Evolutionary conservation across 1,284 basidiomycete species (phyloP).

Genomic region (Tilletia horrida): DNA sequence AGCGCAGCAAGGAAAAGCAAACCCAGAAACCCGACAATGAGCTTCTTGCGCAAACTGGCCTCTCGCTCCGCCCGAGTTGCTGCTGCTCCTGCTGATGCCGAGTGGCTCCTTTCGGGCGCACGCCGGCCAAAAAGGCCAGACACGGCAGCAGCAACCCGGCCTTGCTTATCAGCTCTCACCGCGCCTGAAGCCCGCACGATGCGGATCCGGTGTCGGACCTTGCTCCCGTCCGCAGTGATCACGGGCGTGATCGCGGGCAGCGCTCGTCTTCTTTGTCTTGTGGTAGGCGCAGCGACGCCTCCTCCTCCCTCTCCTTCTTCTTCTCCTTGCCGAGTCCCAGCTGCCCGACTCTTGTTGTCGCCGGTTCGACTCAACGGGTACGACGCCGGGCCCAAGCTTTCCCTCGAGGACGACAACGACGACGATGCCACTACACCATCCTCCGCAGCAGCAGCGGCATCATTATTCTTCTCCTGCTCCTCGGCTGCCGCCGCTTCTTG

Average conservation of each 20-base stretch:
- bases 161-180: conserved; percentile 9
- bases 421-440: not conserved
- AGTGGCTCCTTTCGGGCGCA: too few relatives aligned
- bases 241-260: not conserved
- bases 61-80: too few relatives aligned
- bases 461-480: not conserved
- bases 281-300: not conserved
- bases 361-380: not conserved
- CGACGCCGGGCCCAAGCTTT: not conserved
- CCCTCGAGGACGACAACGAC: not conserved
- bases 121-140: too few relatives aligned
- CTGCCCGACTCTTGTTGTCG: not conserved
- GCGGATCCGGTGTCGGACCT: conserved; percentile 12
- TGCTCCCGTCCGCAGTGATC: conserved; percentile 5
- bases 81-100: too few relatives aligned
- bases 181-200: conserved; percentile 9
- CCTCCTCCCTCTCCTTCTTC: not conserved
- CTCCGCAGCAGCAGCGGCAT: not conserved
- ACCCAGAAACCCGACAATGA: not conserved
- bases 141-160: too few relatives aligned
- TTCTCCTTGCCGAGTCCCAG: not conserved
- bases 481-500: not conserved
- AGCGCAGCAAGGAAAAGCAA: conserved; percentile 3
- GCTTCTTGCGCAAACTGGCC: conserved; percentile 4
- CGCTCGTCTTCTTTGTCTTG: not conserved